Conservation (phyloP, 1,284 basidiomycete genomes). For the Pseudozyma sp. region DNA sequence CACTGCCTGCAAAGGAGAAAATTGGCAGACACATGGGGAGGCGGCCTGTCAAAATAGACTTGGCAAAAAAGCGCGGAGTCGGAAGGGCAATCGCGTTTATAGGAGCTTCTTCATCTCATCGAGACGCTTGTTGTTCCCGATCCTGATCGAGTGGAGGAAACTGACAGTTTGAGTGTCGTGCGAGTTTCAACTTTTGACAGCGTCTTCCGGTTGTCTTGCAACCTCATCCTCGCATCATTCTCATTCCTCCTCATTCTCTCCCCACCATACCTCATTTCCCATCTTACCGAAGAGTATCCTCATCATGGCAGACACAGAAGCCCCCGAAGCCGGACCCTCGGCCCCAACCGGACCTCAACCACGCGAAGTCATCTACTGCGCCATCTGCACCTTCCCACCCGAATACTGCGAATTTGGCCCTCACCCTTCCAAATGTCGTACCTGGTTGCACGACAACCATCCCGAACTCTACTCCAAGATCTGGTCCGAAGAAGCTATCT, state of each 20-base stretch:
- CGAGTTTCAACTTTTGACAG: constrained; percentile 20
- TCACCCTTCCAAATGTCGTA: constrained; percentile 59
- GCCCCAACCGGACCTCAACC: constrained; percentile 41
- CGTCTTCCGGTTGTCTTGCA: background rate
- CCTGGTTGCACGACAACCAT: constrained; percentile 58
- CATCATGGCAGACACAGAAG: constrained; percentile 35
- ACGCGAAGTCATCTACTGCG: constrained; percentile 57
- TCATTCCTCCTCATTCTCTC: background rate
- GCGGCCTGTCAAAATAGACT: background rate
- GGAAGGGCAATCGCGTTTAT: background rate
- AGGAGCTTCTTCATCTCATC: background rate
- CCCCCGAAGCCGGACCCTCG: constrained; percentile 43
- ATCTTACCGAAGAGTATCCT: background rate
- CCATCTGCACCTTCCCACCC: constrained; percentile 66
- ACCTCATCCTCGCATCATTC: background rate
- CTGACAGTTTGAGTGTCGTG: constrained; percentile 15
- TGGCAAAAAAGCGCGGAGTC: background rate
- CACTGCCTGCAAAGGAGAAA: too few relatives aligned
- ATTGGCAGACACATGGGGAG: too few relatives aligned
- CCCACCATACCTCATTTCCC: background rate
- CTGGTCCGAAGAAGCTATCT: constrained; percentile 64
- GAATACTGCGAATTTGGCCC: constrained; percentile 68
- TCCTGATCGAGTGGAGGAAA: constrained; percentile 7
- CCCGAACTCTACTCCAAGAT: constrained; percentile 52
- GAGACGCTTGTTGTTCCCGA: background rate